Conservation (phyloP, 2,329 filamentous ascomycete genomes). For the Raffaelea deltoideospora region DNA sequence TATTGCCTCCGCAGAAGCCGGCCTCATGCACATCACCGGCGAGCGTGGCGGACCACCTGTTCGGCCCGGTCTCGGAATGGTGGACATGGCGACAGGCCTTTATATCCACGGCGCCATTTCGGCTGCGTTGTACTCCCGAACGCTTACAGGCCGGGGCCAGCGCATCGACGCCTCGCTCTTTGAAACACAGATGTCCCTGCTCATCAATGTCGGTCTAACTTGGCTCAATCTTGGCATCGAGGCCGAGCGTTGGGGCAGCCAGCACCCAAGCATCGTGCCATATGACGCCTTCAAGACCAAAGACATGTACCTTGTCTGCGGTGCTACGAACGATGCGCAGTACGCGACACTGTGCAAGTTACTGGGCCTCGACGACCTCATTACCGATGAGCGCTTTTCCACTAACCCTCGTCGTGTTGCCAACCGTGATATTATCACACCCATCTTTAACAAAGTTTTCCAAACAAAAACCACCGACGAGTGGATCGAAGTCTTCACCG, state of each 20-base stretch:
- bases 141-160: constrained; percentile 1
- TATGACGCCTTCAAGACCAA: constrained; percentile 4
- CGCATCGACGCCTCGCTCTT: constrained; percentile 4
- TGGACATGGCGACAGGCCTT: constrained; percentile 3
- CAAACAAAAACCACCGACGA: neutral
- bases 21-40: constrained; percentile 4
- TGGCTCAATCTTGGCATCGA: constrained; percentile 6
- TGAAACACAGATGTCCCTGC: constrained; percentile 4
- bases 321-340: constrained; percentile 4
- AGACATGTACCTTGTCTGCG: constrained; percentile 2
- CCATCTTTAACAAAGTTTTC: neutral
- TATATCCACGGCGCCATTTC: constrained; percentile 6
- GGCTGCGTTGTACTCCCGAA: constrained; percentile 1
- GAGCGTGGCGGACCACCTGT: constrained; percentile 1
- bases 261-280: constrained; percentile 3
- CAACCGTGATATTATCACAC: neutral
- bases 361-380: neutral
- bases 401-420: neutral
- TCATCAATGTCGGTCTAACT: constrained; percentile 5
- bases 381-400: neutral
- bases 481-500: constrained; percentile 1
- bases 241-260: constrained; percentile 3
- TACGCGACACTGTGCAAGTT: constrained; percentile 1
- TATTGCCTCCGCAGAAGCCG: constrained; percentile 4
- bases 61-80: constrained; percentile 3